These are phyloP conservation scores for Aureobasidium sp. DNA, from an alignment of 2,329 filamentous ascomycete species.

Conservation along the genomic window DNA sequence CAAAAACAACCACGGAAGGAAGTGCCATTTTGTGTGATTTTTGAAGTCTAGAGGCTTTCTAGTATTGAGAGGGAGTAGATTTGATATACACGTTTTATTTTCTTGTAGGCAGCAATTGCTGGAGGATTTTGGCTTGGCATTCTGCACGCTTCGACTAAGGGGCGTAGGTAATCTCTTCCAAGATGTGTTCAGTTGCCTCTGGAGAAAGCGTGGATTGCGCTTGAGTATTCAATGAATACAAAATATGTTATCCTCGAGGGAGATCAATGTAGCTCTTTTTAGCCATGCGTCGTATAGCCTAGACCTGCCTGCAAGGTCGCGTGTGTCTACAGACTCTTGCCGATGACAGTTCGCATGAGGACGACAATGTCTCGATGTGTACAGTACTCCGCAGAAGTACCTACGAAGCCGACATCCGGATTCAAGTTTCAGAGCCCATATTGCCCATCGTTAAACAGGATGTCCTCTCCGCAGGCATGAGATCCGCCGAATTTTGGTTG, in stretches of 20 bases:
- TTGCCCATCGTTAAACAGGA: neutral
- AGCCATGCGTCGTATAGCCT: neutral
- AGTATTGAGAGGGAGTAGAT: too few species aligned
- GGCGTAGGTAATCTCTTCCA: too few species aligned
- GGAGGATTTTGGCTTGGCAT: neutral
- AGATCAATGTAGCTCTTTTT: neutral
- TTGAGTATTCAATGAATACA: too few species aligned
- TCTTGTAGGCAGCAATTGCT: neutral
- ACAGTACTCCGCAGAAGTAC: neutral
- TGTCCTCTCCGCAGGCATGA: neutral
- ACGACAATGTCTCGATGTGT: neutral
- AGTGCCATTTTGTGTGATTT: neutral
- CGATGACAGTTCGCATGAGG: neutral
- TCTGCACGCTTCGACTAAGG: neutral
- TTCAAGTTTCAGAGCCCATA: neutral
- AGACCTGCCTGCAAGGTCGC: neutral
- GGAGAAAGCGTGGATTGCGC: neutral
- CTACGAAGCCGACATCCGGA: neutral
- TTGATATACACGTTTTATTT: neutral
- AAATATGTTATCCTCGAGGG: neutral
- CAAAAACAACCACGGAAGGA: neutral
- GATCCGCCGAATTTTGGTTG: neutral
- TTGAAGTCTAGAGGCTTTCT: neutral
- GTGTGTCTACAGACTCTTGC: neutral
- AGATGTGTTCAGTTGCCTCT: neutral